Base-by-base conservation (phyloP, 495 filamentous ascomycete genomes). In the Aspergillus panamensis region DNA sequence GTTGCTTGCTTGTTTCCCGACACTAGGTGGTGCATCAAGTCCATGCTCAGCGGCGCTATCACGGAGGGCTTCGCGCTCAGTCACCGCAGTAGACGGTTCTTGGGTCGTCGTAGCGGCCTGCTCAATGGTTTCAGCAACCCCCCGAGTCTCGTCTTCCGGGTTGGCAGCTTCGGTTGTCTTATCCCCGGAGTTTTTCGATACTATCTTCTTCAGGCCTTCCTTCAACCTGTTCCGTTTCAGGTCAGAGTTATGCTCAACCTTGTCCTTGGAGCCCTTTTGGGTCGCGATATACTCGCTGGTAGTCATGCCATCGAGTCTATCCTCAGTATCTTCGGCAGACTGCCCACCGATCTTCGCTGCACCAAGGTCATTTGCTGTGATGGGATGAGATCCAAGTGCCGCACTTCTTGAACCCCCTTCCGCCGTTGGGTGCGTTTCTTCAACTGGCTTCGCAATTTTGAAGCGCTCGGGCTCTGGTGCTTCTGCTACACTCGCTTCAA, bases 1-100 rank as follows among this genome's bases (percentile, higher is more conserved):
- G 49, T 67, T 64, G 42, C 66, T 73, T 13, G 51, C 32, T 58
- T 62, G 57, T 56, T 74, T 69, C 10, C 66, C 63, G 43, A 71
- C 31, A 12, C 60, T 57, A 9, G 73, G 74, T 1, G 80, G 79
- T 10, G 67, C 71, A 40, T 69, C 66, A 31, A 81, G 62, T 16
- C 71, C 69, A 37, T 78, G 79, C n/a, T 77, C 76, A 42, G 72
- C 63, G 37, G 79, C 82, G 57, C 71, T 77, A 51, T 82, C 74
- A 30, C 74, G 70, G 32, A 78, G 69, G 48, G 71, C 74, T 51
- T 72, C 76, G 67, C 51, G 63, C 51, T 80, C 71, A 16, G 66
- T 62, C 51, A 16, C 53, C 51, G 8, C 40, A 25, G 1, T 10
- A 20, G 19, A 16, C 42, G n/a, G n/a, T 3, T 39, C 35, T 3